phyloP scores from a whole-genome alignment of 768 basidiomycete genomes.

The Kwoniella dendrophila region DNA sequence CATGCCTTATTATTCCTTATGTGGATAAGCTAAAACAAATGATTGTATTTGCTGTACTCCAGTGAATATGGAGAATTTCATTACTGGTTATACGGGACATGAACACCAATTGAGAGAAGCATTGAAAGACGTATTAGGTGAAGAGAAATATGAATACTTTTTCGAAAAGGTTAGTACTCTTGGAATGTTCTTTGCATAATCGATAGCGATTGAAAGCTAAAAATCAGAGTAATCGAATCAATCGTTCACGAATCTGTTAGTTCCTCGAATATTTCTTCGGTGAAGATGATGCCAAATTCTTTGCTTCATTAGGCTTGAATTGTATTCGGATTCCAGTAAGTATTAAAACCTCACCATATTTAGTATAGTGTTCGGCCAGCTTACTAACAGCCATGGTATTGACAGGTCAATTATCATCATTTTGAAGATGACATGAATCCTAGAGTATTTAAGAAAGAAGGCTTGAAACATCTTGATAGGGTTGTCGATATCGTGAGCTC shows the following conservation, averaged over 20 bases:
- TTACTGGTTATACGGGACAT: slow-evolving; percentile 73
- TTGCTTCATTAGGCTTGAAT: slow-evolving; percentile 76
- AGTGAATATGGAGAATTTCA: slow-evolving; percentile 66
- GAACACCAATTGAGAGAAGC: slow-evolving; percentile 74
- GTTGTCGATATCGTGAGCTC: slow-evolving; percentile 65
- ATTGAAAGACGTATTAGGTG: slow-evolving; percentile 66
- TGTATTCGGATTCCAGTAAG: slow-evolving; percentile 63
- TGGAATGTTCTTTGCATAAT: not conserved
- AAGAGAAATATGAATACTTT: slow-evolving; percentile 70
- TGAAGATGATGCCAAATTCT: slow-evolving; percentile 73
- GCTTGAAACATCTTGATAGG: slow-evolving; percentile 82
- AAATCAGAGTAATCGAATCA: too few species aligned
- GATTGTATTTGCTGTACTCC: not conserved
- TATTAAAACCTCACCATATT: not conserved
- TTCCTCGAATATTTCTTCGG: slow-evolving; percentile 83
- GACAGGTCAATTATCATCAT: slow-evolving; percentile 54
- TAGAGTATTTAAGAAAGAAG: slow-evolving; percentile 70
- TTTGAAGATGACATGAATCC: slow-evolving; percentile 73
- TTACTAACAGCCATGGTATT: slow-evolving; percentile 26
- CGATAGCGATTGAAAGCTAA: not conserved
- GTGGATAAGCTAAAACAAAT: not conserved
- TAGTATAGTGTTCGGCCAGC: not conserved
- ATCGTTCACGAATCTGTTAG: slow-evolving; percentile 53
- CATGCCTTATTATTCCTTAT: too few species aligned
- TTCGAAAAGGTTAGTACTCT: slow-evolving; percentile 70